These are phyloP conservation scores for Heterobasidion annosum DNA, from an alignment of 1,284 basidiomycete species.

Conservation along the genomic window DNA sequence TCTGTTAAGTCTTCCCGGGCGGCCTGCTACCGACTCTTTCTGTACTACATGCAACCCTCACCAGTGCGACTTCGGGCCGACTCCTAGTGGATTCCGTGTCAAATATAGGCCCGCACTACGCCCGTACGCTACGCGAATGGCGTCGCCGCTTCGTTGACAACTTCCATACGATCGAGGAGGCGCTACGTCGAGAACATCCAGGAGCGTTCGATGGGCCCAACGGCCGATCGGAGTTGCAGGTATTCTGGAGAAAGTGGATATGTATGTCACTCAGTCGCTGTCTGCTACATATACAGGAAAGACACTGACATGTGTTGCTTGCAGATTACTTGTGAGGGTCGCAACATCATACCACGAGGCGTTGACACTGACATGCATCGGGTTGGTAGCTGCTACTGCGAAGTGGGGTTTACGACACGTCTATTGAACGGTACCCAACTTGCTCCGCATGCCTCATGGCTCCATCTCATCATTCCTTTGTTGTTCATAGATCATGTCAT, in stretches of 20 bases:
- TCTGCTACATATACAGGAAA: too few species aligned
- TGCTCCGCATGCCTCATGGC: background rate
- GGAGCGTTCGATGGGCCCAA: constrained; percentile 36
- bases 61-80: constrained; percentile 44
- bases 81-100: constrained; percentile 64
- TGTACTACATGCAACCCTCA: constrained; percentile 46
- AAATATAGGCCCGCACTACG: constrained; percentile 81
- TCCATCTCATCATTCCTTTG: constrained; percentile 1
- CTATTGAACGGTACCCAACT: constrained; percentile 49
- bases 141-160: constrained; percentile 49
- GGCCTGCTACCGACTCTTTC: constrained; percentile 68
- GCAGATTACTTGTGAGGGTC: constrained; percentile 33
- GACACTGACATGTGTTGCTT: background rate
- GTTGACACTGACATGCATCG: constrained; percentile 4
- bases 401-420: constrained; percentile 65
- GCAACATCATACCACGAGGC: background rate
- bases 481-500: constrained; percentile 41
- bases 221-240: constrained; percentile 54
- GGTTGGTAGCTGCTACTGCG: constrained; percentile 60
- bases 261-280: constrained; percentile 37
- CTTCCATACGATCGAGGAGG: constrained; percentile 42
- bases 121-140: constrained; percentile 82
- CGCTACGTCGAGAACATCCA: constrained; percentile 56
- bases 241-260: constrained; percentile 76
- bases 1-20: constrained; percentile 61